Evolutionary conservation across 768 basidiomycete genomes (phyloP).

Genomic region (Russula olivacea): DNA sequence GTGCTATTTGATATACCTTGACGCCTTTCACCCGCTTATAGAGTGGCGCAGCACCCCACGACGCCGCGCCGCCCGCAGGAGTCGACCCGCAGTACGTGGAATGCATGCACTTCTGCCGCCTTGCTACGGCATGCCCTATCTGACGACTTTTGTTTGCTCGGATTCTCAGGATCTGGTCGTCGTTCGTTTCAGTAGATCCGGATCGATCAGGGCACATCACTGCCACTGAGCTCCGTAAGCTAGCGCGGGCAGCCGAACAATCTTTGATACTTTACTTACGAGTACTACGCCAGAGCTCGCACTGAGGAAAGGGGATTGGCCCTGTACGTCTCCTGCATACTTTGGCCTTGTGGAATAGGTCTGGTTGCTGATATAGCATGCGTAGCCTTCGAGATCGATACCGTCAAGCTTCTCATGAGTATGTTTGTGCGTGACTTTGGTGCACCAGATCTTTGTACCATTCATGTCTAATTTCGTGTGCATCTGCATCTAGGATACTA

Average conservation of each 20-base stretch:
- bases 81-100: conserved; percentile 67
- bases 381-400: conserved; percentile 77
- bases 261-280: not conserved
- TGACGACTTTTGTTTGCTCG: not conserved
- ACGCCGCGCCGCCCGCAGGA: conserved; percentile 46
- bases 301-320: conserved; percentile 64
- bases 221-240: conserved; percentile 61
- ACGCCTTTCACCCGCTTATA: not conserved
- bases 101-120: not conserved
- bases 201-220: conserved; percentile 65
- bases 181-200: conserved; percentile 65
- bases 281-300: conserved; percentile 37
- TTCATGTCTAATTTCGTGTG: not conserved
- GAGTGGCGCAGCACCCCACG: conserved; percentile 13
- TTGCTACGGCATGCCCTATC: not conserved
- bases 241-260: not conserved
- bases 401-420: conserved; percentile 77
- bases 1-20: too few relatives aligned
- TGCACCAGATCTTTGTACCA: not conserved
- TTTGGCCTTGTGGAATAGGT: not conserved
- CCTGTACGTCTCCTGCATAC: conserved; percentile 44
- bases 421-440: conserved; percentile 55
- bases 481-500: conserved; percentile 51
- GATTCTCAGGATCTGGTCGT: conserved; percentile 54
- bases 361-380: not conserved